Conservation (phyloP, 352 stramenopile species). For the Phytophthora meadii region DNA sequence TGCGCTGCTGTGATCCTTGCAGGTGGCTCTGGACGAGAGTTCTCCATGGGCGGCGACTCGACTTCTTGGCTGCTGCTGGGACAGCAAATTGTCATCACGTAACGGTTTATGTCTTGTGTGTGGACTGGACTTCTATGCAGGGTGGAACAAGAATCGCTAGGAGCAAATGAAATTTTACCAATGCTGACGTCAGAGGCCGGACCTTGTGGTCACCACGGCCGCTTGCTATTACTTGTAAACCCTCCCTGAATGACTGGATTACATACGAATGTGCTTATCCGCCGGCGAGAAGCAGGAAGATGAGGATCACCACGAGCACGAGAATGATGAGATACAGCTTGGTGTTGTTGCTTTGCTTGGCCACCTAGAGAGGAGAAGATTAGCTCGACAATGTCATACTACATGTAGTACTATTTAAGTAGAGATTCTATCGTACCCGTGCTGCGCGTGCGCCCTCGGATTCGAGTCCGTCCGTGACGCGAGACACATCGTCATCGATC, state of each 20-base stretch:
- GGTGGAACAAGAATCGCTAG: no score
- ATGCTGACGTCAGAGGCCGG: constrained; percentile 13
- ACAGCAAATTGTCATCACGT: constrained; percentile 39
- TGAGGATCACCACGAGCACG: constrained; percentile 85
- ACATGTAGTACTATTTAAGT: constrained; percentile 8
- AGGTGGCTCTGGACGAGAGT: constrained; percentile 15
- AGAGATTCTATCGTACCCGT: constrained; percentile 37
- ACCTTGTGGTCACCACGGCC: background rate
- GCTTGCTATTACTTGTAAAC: background rate
- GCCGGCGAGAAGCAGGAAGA: constrained; percentile 87
- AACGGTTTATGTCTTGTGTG: constrained; percentile 22
- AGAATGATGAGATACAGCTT: constrained; percentile 93
- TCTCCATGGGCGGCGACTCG: constrained; percentile 23
- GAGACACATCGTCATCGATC: constrained; percentile 89
- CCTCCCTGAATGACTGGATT: constrained; percentile 24
- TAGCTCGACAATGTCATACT: constrained; percentile 11
- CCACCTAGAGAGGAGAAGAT: constrained; percentile 61
- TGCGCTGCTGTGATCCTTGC: constrained; percentile 16
- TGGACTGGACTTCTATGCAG: background rate
- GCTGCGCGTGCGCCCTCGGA: constrained; percentile 82
- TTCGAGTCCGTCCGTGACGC: constrained; percentile 85
- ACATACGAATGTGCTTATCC: constrained; percentile 35
- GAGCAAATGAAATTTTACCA: no score
- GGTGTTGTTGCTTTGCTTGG: constrained; percentile 95
- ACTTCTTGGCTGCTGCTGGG: constrained; percentile 10